Evolutionary conservation across 2,329 filamentous ascomycete species (phyloP).

Genomic region (Coleophoma crateriformis): DNA sequence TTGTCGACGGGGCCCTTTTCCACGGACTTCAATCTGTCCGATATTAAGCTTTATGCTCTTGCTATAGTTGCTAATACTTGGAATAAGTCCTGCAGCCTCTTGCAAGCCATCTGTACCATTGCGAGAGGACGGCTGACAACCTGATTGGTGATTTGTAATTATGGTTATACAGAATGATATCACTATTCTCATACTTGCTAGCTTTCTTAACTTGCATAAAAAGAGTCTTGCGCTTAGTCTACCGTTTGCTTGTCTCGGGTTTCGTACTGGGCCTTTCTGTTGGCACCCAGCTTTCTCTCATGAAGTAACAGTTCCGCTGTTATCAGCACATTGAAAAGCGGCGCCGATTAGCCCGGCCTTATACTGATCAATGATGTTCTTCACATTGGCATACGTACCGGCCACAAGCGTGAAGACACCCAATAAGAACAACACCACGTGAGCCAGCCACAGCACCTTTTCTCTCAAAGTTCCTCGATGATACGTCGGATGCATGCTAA

Average conservation of each 20-base stretch:
- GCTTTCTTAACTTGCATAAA: too few species aligned
- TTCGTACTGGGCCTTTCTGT: too few species aligned
- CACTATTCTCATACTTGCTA: too few species aligned
- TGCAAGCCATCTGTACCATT: too few species aligned
- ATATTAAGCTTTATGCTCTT: too few species aligned
- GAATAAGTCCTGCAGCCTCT: too few species aligned
- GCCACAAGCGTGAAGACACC: not conserved
- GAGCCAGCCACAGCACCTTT: not conserved
- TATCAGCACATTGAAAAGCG: not conserved
- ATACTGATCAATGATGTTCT: not conserved
- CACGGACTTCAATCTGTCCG: slow-evolving; percentile 23
- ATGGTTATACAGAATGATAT: too few species aligned
- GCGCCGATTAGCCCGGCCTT: not conserved
- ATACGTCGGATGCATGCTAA: not conserved
- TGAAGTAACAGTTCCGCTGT: not conserved
- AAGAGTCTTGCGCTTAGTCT: too few species aligned
- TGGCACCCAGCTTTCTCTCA: not conserved
- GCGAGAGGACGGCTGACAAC: too few species aligned
- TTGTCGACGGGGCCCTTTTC: slow-evolving; percentile 4
- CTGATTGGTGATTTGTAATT: too few species aligned
- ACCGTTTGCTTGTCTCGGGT: too few species aligned
- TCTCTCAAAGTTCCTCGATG: not conserved
- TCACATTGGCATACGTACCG: not conserved
- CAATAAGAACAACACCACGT: not conserved
- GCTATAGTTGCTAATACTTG: too few species aligned